These are phyloP conservation scores for Clitopilus passeckerianus DNA, from an alignment of 768 basidiomycete species.

Conservation along the genomic window DNA sequence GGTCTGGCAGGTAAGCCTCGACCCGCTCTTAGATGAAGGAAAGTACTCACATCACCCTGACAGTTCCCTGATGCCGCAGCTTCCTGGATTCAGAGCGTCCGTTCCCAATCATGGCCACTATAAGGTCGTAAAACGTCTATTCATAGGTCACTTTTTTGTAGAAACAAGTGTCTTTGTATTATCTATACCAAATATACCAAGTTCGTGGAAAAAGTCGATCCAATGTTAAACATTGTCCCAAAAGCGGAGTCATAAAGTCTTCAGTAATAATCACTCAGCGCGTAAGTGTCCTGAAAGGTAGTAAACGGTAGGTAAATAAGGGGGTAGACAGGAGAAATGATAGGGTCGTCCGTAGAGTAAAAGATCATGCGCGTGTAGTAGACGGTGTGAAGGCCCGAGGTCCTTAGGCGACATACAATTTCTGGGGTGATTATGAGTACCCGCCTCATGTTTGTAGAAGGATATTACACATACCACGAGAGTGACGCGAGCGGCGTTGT, in stretches of 20 bases:
- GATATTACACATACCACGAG: conserved; percentile 28
- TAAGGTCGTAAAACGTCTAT: conserved; percentile 9
- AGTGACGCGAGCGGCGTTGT: conserved; percentile 19
- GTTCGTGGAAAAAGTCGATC: not conserved
- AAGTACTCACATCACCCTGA: not conserved
- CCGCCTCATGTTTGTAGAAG: not conserved
- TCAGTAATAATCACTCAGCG: not conserved
- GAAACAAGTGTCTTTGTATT: not conserved
- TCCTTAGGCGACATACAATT: conserved; percentile 10
- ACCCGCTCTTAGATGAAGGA: not conserved
- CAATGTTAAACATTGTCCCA: not conserved
- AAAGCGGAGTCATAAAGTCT: not conserved
- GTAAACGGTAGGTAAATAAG: not conserved
- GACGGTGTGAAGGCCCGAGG: not conserved
- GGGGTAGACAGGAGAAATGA: not conserved
- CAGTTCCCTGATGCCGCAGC: conserved; percentile 36
- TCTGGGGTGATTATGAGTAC: conserved; percentile 4
- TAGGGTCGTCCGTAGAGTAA: not conserved
- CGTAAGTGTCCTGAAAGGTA: not conserved
- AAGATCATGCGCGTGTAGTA: too few species aligned
- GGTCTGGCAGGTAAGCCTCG: conserved; percentile 22
- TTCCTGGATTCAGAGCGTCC: conserved; percentile 34
- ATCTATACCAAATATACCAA: not conserved
- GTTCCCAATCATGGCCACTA: conserved; percentile 27
- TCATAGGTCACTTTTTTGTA: not conserved